These are phyloP conservation scores for Raddia guianensis DNA, from an alignment of 176 grass and related monocot species.

Conservation along the genomic window DNA sequence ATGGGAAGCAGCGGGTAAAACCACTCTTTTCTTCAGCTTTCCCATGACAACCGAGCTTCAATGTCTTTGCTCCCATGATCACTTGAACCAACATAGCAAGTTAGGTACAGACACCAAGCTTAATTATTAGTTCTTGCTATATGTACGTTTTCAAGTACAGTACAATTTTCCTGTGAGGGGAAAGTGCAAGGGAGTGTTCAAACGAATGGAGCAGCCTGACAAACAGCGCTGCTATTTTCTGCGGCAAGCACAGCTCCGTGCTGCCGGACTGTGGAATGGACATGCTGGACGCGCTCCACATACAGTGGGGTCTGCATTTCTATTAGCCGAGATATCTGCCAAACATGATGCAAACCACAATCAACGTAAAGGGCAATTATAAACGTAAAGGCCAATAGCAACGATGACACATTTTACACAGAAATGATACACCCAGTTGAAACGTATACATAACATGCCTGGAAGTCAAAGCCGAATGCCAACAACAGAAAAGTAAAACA, in stretches of 20 bases:
- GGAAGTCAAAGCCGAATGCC: not conserved
- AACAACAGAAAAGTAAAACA: not conserved
- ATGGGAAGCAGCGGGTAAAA: no score
- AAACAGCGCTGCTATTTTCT: not conserved
- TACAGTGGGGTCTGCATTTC: conserved; percentile 87
- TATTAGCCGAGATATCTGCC: conserved; percentile 83
- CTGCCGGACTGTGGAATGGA: conserved; percentile 52
- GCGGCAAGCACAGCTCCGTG: not conserved
- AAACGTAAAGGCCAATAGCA: not conserved
- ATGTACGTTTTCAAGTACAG: not conserved
- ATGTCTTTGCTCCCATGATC: no score
- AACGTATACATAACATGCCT: conserved; percentile 4
- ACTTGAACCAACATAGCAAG: no score
- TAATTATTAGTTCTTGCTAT: not conserved
- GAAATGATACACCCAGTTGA: not conserved
- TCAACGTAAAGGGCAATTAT: not conserved
- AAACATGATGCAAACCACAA: conserved; percentile 5
- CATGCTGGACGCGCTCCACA: conserved; percentile 50
- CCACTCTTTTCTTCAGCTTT: no score
- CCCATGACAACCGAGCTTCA: no score
- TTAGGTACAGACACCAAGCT: not conserved
- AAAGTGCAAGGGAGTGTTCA: conserved; percentile 22
- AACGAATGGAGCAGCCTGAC: conserved; percentile 21
- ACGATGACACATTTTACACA: not conserved
- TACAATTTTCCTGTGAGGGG: not conserved